phyloP scores from a whole-genome alignment of 805 yeast genomes.

The Cyberlindnera galapagoensis region DNA sequence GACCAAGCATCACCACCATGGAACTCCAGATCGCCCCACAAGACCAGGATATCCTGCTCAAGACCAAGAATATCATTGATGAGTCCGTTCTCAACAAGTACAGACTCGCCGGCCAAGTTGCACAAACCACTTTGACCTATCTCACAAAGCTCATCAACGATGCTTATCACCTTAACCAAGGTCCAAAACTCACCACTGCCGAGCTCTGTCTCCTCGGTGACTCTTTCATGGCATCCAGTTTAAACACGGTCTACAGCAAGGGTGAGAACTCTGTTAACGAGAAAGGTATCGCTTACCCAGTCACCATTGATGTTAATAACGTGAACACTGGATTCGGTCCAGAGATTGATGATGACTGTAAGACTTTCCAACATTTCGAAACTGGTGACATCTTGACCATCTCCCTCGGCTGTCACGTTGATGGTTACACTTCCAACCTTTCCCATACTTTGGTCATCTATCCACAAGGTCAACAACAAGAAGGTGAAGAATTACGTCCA shows the following conservation, averaged over 20 bases:
- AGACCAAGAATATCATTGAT: slow-evolving; percentile 62
- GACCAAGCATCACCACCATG: too few species aligned
- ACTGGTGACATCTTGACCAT: slow-evolving; percentile 86
- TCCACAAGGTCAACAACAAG: slow-evolving; percentile 48
- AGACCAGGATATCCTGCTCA: slow-evolving; percentile 66
- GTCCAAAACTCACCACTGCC: slow-evolving; percentile 35
- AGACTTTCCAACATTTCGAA: slow-evolving; percentile 34
- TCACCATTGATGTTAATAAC: slow-evolving; percentile 78
- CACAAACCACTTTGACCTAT: slow-evolving; percentile 75
- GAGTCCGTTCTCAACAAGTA: slow-evolving; percentile 69
- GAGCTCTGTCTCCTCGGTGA: slow-evolving; percentile 84
- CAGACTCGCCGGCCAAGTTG: slow-evolving; percentile 81
- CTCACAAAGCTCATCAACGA: slow-evolving; percentile 62
- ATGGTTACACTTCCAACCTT: slow-evolving; percentile 85
- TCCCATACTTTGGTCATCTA: slow-evolving; percentile 84
- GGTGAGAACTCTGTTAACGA: slow-evolving; percentile 55
- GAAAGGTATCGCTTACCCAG: slow-evolving; percentile 92
- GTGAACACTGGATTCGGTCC: slow-evolving; percentile 79
- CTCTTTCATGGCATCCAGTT: slow-evolving; percentile 56
- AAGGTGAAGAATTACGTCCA: slow-evolving; percentile 37
- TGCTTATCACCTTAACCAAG: slow-evolving; percentile 55
- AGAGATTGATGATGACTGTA: slow-evolving; percentile 58
- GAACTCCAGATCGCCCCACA: slow-evolving; percentile 71
- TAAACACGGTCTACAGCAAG: slow-evolving; percentile 51
- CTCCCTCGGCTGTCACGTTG: slow-evolving; percentile 84